Percentiles rank a stretch among this genome's conserved stretches.
These are phyloP conservation scores for Nemania abortiva DNA, from an alignment of 2,329 filamentous ascomycete species.

Conservation along the genomic window DNA sequence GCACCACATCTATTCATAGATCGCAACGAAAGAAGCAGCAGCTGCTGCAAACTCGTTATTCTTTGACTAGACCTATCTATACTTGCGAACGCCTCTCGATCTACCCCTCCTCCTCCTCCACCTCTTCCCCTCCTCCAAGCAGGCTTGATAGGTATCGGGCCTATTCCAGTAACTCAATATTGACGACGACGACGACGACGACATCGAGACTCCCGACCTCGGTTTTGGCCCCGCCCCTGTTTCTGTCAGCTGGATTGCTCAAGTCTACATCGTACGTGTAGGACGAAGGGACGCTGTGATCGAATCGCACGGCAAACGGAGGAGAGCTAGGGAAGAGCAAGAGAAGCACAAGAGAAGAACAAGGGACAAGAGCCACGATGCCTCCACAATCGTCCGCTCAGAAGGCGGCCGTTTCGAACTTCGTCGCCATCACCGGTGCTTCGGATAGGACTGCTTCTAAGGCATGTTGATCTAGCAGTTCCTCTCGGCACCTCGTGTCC, in stretches of 20 bases:
- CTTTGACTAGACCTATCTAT: background rate
- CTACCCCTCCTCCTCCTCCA: background rate
- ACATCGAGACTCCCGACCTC: background rate
- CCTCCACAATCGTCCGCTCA: slow-evolving; percentile 46
- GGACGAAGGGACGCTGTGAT: background rate
- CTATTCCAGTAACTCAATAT: background rate
- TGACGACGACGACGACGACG: background rate
- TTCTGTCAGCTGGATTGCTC: background rate
- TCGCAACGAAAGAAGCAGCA: background rate
- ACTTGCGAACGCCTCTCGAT: background rate
- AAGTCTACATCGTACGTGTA: background rate
- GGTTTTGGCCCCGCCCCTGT: background rate
- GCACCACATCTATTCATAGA: background rate
- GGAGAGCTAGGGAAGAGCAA: background rate
- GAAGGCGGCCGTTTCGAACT: slow-evolving; percentile 46
- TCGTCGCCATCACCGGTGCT: slow-evolving; percentile 50
- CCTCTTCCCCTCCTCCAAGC: slow-evolving; percentile 6
- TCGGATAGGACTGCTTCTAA: slow-evolving; percentile 46
- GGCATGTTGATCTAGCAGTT: slow-evolving; percentile 37
- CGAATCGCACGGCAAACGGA: too few species aligned
- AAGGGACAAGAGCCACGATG: slow-evolving; percentile 39
- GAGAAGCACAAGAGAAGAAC: background rate
- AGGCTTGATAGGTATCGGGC: background rate
- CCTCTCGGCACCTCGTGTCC: background rate
- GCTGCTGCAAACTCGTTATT: background rate